Base-by-base conservation (phyloP, 1,284 basidiomycete genomes). In the Heterobasidion annosum region DNA sequence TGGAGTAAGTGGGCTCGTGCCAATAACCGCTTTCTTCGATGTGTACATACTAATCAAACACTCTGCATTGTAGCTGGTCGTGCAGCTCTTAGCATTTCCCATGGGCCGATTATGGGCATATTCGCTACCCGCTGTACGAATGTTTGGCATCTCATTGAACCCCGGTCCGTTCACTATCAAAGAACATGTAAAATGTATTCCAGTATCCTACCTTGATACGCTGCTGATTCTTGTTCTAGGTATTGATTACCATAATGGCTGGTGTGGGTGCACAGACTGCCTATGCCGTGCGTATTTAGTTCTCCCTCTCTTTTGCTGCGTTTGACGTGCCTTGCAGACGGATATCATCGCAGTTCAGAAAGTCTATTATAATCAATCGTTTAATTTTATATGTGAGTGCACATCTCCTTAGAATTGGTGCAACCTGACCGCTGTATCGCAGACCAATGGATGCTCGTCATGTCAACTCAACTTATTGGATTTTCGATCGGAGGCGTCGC, bases 401-500 rank as follows among this genome's bases (percentile, higher is more conserved):
- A 68, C 0, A 77, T 18, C 15, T 2, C 13, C 32, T 32, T 9
- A 8, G 1, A 9, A 44, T 10, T 43, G 18, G 18, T 13, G 34
- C 32, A 18, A 25, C 42, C 47, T 37, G 52, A 33, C 40, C 43
- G 32, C 50, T 50, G 56, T 51, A 46, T 50, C 53, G 46, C 55
- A 80, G 78, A 85, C 78, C 81, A 87, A 76, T 83, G 85, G 76
- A 76, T 95, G 61, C 56, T 61, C 18, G 79, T 91, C 37, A 80
- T 96, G 72, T 84, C 89, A 8, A 88, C 88, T 0, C 89, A 95
- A 65, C 71, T 94, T 57, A 61, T 65, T 35, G 50, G 62, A 53
- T 92, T 95, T 64, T 85, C 88, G 2, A 81, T 94, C 33, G 90
- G 92, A 5, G 93, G 93, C 13, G 69, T 92, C 53, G 79, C 81